Evolutionary conservation across 148 eudicot species (phyloP).

Genomic region (Cornus florida): DNA sequence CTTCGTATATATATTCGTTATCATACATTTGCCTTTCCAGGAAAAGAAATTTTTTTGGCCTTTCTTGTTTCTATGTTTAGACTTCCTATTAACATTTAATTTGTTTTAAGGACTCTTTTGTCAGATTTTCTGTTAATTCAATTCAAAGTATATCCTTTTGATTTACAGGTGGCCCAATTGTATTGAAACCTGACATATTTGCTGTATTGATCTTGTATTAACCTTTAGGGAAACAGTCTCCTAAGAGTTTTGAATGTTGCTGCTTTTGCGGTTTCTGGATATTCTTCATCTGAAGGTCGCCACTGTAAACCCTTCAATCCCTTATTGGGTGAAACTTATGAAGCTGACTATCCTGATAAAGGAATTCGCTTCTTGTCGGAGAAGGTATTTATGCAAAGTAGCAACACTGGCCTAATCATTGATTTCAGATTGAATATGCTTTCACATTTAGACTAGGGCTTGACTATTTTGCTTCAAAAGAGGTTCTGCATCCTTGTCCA

Average conservation of each 20-base stretch:
- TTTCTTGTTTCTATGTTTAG: not conserved
- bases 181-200: constrained; percentile 2
- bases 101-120: not conserved
- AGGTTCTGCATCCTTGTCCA: not conserved
- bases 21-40: not conserved
- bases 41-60: too few relatives aligned
- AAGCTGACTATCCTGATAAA: constrained; percentile 94
- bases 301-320: constrained; percentile 97
- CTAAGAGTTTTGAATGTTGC: constrained; percentile 85
- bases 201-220: constrained; percentile 6
- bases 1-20: not conserved
- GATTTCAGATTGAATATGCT: not conserved
- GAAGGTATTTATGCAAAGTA: constrained; percentile 48
- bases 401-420: not conserved
- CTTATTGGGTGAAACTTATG: constrained; percentile 93
- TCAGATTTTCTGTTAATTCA: too few relatives aligned
- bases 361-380: constrained; percentile 93
- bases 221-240: constrained; percentile 84
- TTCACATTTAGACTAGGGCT: not conserved
- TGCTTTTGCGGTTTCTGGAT: constrained; percentile 97
- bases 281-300: constrained; percentile 94
- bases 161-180: not conserved
- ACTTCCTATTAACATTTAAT: not conserved
- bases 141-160: not conserved
- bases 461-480: not conserved